phyloP scores from a whole-genome alignment of 2,329 filamentous ascomycete genomes.

The Fusarium gaditjirri region DNA sequence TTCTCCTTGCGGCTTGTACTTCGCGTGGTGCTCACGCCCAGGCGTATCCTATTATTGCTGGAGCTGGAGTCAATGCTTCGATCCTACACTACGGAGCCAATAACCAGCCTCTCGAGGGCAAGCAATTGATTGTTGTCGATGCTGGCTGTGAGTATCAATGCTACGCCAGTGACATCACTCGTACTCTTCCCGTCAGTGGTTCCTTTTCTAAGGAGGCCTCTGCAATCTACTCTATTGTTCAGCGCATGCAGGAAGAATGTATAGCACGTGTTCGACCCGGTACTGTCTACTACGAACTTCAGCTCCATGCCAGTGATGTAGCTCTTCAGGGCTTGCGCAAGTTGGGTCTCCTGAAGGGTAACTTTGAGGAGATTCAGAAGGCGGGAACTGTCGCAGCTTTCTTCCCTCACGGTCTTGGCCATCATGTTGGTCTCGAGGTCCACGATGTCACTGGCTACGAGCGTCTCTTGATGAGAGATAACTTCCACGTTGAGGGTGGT shows the following conservation, averaged over 20 bases:
- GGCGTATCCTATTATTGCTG: slow-evolving; percentile 90
- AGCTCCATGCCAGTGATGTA: slow-evolving; percentile 77
- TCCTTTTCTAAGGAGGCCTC: slow-evolving; percentile 74
- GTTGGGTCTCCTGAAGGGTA: slow-evolving; percentile 77
- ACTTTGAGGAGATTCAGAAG: slow-evolving; percentile 63
- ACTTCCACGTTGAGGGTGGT: slow-evolving; percentile 46
- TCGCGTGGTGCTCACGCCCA: slow-evolving; percentile 78
- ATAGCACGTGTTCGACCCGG: slow-evolving; percentile 76
- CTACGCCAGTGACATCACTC: slow-evolving; percentile 91
- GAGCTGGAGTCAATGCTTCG: slow-evolving; percentile 81
- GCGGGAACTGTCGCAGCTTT: slow-evolving; percentile 68
- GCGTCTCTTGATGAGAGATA: slow-evolving; percentile 48
- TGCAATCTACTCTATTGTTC: slow-evolving; percentile 80
- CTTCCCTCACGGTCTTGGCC: slow-evolving; percentile 73
- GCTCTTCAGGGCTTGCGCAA: slow-evolving; percentile 76
- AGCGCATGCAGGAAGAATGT: slow-evolving; percentile 82
- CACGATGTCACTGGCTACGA: slow-evolving; percentile 65
- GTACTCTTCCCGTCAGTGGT: slow-evolving; percentile 83
- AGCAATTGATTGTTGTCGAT: slow-evolving; percentile 84
- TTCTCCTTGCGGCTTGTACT: slow-evolving; percentile 79
- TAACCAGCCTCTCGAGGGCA: slow-evolving; percentile 73
- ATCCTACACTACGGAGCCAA: slow-evolving; percentile 90
- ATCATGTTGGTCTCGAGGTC: slow-evolving; percentile 73
- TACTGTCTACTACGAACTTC: slow-evolving; percentile 75
- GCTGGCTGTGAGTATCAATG: slow-evolving; percentile 86